phyloP scores from a whole-genome alignment of 768 basidiomycete species.

The Nidula microcarpa region DNA sequence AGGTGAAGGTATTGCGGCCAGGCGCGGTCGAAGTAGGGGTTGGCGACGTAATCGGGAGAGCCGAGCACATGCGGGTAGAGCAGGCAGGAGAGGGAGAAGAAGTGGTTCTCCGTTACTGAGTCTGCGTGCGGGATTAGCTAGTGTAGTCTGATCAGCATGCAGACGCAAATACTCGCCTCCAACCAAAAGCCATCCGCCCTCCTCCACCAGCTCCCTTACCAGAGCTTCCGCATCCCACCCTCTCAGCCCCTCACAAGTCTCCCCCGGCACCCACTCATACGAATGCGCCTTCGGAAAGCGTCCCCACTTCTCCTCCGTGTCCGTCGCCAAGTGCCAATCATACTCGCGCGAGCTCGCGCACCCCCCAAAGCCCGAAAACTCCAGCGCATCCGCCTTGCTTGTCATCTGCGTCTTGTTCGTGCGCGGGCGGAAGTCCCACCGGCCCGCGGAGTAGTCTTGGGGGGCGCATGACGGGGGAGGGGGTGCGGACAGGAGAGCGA shows the following conservation, averaged over 20 bases:
- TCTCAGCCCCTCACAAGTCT: conserved; percentile 35
- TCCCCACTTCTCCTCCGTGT: conserved; percentile 41
- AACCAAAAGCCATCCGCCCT: conserved; percentile 68
- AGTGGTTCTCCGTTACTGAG: conserved; percentile 70
- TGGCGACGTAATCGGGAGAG: conserved; percentile 55
- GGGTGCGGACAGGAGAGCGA: conserved; percentile 3
- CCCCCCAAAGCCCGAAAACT: conserved; percentile 54
- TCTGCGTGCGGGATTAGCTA: conserved; percentile 28
- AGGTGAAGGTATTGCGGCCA: conserved; percentile 68
- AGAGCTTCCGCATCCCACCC: conserved; percentile 39
- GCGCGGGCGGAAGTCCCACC: conserved; percentile 39
- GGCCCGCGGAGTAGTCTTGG: conserved; percentile 25
- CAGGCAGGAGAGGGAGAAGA: conserved; percentile 68
- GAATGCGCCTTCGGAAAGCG: conserved; percentile 51
- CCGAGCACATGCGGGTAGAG: conserved; percentile 67
- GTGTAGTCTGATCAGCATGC: no score
- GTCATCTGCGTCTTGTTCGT: conserved; percentile 31
- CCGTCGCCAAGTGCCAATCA: conserved; percentile 59
- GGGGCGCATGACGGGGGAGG: conserved; percentile 20
- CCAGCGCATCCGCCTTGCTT: conserved; percentile 37
- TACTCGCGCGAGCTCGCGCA: conserved; percentile 63
- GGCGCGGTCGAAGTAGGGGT: conserved; percentile 54
- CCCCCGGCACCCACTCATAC: conserved; percentile 51
- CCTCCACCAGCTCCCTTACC: conserved; percentile 56
- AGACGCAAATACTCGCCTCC: conserved; percentile 43